Evolutionary conservation across 176 grass and related monocot genomes (phyloP), one percentile per base, ranked within the genome.

Genomic region (maize (Zea mays)): DNA sequence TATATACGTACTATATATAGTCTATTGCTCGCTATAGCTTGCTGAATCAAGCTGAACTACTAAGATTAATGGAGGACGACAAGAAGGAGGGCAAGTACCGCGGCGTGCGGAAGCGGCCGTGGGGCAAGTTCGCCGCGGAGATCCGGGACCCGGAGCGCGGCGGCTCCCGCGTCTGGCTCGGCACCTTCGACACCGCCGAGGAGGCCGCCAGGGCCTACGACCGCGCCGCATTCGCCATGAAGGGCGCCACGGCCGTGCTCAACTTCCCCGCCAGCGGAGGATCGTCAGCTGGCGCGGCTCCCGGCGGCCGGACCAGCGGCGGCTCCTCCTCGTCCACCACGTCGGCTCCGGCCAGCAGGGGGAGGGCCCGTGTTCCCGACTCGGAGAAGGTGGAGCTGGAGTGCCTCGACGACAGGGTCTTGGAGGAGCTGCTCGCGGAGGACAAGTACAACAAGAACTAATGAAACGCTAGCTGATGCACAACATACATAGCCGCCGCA

Each of bases 111-210:
- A 74, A 72, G 76, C 89, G 93, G n/a, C 93, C 87, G 55, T 92
- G 87, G 87, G 93, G 93, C 16, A 92, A 90, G 84, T 97, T 85
- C 72, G 85, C 87, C 3, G 90, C 93, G 4, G 93, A 97, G 85
- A 97, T 97, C 72, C 75, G 93, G 3, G 93, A 97, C 72, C 87
- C 92, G 0, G 87, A 88, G 64, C 82, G 88, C 64, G 85, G 84
- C 37, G 85, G 87, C 45, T 52, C 83, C 51, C 90, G 90, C 82
- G 81, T 83, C 14, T 97, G 93, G 93, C 83, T 97, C 7, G 93
- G 93, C 38, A 93, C 93, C 21, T 97, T 93, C 69, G 87, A 92
- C 85, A 90, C 84, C 7, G 93, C 93, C 0, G 93, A 97, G 76
- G 93, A 78, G 60, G 93, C 93, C 1, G 93, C 93, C 11, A 67